These are phyloP conservation scores for Simmondsia chinensis DNA, from an alignment of 148 eudicot genomes.

Conservation along the genomic window DNA sequence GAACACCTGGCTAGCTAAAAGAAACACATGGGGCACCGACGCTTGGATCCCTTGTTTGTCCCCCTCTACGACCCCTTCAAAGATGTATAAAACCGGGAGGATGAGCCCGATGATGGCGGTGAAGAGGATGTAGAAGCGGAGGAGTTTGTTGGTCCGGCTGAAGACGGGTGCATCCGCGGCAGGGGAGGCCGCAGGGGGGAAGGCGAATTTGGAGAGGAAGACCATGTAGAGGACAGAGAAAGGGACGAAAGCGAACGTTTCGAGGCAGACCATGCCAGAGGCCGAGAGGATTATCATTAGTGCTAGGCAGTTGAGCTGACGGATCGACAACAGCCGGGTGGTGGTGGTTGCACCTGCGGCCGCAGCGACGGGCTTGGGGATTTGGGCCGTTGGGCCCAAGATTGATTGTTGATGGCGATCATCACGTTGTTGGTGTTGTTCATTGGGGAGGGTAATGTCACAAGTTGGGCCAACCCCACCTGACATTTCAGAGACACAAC, in stretches of 20 bases:
- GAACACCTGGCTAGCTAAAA: constrained; percentile 59
- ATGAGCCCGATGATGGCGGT: constrained; percentile 52
- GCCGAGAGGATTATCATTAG: constrained; percentile 35
- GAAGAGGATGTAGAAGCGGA: constrained; percentile 23
- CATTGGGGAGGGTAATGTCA: constrained; percentile 29
- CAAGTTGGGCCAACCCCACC: constrained; percentile 37
- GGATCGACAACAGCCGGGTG: constrained; percentile 10
- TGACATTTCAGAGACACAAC: too few relatives aligned
- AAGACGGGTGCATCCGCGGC: constrained; percentile 22
- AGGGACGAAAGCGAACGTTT: constrained; percentile 30
- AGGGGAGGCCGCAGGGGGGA: constrained; percentile 24
- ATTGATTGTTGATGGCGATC: not conserved
- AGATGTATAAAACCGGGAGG: constrained; percentile 56
- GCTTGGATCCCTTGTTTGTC: constrained; percentile 58
- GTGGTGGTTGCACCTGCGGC: too few relatives aligned
- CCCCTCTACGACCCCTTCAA: constrained; percentile 45
- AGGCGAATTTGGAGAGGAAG: constrained; percentile 42
- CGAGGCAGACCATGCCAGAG: constrained; percentile 35
- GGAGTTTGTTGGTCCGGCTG: constrained; percentile 16
- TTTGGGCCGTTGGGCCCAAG: constrained; percentile 1
- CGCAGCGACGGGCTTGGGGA: too few relatives aligned
- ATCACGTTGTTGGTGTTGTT: constrained; percentile 4
- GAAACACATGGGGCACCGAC: constrained; percentile 67
- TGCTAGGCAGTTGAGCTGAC: constrained; percentile 42
- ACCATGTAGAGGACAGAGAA: constrained; percentile 45